phyloP scores from a whole-genome alignment of 352 stramenopile genomes.

The Globisporangium barbulae region DNA sequence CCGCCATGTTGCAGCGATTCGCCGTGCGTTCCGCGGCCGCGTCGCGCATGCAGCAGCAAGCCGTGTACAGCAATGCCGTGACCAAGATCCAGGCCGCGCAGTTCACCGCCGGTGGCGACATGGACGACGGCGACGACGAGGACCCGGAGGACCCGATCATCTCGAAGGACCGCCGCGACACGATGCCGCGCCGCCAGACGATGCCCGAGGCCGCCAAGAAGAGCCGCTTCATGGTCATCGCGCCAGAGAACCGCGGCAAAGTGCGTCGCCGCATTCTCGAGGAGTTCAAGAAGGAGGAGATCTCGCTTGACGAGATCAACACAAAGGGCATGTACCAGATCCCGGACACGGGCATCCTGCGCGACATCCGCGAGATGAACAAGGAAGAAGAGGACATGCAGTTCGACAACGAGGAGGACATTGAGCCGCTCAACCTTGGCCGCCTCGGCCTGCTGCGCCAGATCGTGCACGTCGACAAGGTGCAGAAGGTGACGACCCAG shows the following conservation, averaged over 20 bases:
- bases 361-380: constrained; percentile 69
- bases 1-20: constrained; percentile 62
- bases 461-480: constrained; percentile 82
- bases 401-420: constrained; percentile 60
- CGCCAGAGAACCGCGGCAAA: constrained; percentile 73
- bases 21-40: constrained; percentile 34
- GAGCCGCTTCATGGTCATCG: constrained; percentile 69
- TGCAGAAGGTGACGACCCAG: constrained; percentile 89
- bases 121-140: constrained; percentile 67
- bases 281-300: constrained; percentile 73
- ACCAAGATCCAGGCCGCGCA: constrained; percentile 35
- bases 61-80: constrained; percentile 5
- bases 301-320: constrained; percentile 58
- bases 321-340: constrained; percentile 39
- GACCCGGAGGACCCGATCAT: constrained; percentile 70
- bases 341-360: constrained; percentile 57
- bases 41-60: constrained; percentile 23
- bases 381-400: constrained; percentile 68
- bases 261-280: constrained; percentile 74
- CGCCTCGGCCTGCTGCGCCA: constrained; percentile 68
- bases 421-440: constrained; percentile 62
- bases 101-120: constrained; percentile 44
- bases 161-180: constrained; percentile 58
- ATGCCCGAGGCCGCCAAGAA: constrained; percentile 75
- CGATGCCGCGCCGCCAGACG: constrained; percentile 56